Evolutionary conservation across 2,329 filamentous ascomycete species (phyloP), one percentile per base, ranked within the genome.

Genomic region (Phialophora macrospora): DNA sequence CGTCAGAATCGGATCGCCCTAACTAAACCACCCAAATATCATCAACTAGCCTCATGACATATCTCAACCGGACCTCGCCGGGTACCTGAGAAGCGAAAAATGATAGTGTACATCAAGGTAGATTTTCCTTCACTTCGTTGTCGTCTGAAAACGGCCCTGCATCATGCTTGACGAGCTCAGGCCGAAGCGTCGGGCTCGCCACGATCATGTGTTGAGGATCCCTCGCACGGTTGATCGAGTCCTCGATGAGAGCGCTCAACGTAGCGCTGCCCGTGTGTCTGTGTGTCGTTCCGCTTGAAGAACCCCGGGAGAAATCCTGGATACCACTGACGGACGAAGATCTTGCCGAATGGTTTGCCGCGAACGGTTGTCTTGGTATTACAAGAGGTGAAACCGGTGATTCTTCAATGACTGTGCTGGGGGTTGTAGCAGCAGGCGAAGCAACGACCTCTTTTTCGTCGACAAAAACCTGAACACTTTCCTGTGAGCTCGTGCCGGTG

Each of bases 61-160:
- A 60, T 66, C 20, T 46, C 56, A 32, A 41, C 30, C 12, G 34
- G 24, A 44, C 49, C 34, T 41, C 30, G 49, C 32, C 51, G 51
- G 60, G 46, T 44, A 62, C 20, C 20, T 26, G 28, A 62, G 49
- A 62, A 62, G 26, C 7, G 51, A 58, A 61, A 61, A 60, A 60
- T 54, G 9, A 26, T 62, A 64, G 52, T 52, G 24, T 64, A 67
- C 58, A 67, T 69, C 67, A 69, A 60, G 57, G 52, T 52, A 64
- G 55, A 68, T 70, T 68, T 59, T 70, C 66, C 38, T 76, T 75
- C 51, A 81, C 74, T 71, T 80, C 79, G 68, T 81, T 78, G 20
- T 74, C 74, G 65, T 81, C 79, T 17, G 78, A 80, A 68, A 81
- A 81, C 4, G 79, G 79, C 65, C 79, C 67, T n/a, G 70, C 69